These are phyloP conservation scores for Penicillium pulvis DNA, from an alignment of 495 filamentous ascomycete species.

Conservation along the genomic window DNA sequence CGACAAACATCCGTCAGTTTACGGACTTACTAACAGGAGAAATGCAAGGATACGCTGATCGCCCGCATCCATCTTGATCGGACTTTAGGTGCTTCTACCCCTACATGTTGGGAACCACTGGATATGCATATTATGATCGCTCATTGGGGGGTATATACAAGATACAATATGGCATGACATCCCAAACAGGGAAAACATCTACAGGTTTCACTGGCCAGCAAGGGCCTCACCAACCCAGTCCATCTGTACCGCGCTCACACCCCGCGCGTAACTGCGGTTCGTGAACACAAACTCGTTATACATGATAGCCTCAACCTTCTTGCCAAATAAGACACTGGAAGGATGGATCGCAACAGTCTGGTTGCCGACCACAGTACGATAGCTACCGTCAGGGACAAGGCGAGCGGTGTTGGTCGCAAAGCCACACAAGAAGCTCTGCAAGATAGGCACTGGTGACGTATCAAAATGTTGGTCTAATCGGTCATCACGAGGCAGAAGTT, in stretches of 20 bases:
- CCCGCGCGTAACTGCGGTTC: slow-evolving; percentile 84
- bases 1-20: neutral
- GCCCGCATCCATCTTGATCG: neutral
- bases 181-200: neutral
- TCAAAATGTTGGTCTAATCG: slow-evolving; percentile 19
- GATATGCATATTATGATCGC: slow-evolving; percentile 3
- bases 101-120: neutral
- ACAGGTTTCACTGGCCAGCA: slow-evolving; percentile 29
- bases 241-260: slow-evolving; percentile 83
- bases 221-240: slow-evolving; percentile 80
- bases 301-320: slow-evolving; percentile 91
- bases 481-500: slow-evolving; percentile 35
- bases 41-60: slow-evolving; percentile 17
- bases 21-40: slow-evolving; percentile 6
- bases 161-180: slow-evolving; percentile 10
- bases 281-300: slow-evolving; percentile 97
- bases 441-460: slow-evolving; percentile 50
- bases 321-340: slow-evolving; percentile 78
- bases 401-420: slow-evolving; percentile 84
- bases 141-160: slow-evolving; percentile 21
- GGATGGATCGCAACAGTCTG: slow-evolving; percentile 91
- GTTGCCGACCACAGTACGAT: slow-evolving; percentile 79
- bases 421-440: slow-evolving; percentile 81
- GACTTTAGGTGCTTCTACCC: neutral
- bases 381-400: slow-evolving; percentile 80